Evolutionary conservation across 441 rosid genomes (phyloP).

Genomic region (Corymbia calophylla): DNA sequence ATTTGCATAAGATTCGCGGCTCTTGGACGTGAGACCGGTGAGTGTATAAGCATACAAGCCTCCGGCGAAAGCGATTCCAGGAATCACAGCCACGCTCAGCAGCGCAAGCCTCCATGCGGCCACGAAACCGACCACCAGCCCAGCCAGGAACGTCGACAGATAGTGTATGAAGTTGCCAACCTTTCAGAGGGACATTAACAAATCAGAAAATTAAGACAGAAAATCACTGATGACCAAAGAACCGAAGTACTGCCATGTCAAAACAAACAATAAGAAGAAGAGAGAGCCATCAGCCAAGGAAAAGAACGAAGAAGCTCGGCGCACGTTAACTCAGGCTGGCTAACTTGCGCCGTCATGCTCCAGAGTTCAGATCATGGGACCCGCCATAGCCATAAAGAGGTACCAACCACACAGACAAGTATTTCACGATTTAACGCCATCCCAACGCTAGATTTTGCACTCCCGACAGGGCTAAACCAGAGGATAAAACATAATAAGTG

Average conservation of each 20-base stretch:
- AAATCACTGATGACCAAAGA: background rate
- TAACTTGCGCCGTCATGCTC: constrained; percentile 32
- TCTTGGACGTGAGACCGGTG: constrained; percentile 94
- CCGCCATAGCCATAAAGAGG: constrained; percentile 17
- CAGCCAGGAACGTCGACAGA: constrained; percentile 92
- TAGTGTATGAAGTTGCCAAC: constrained; percentile 98
- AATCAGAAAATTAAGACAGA: background rate
- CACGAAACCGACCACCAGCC: constrained; percentile 96
- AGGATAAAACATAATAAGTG: background rate
- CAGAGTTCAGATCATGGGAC: constrained; percentile 18
- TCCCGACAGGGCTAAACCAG: background rate
- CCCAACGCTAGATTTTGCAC: constrained; percentile 16
- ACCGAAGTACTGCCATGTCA: background rate
- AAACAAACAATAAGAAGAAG: background rate
- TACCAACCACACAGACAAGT: constrained; percentile 13
- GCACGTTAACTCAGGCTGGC: constrained; percentile 19
- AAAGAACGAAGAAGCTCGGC: constrained; percentile 6
- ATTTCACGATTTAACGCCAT: constrained; percentile 8
- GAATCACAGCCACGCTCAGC: constrained; percentile 92
- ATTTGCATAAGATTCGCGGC: constrained; percentile 95
- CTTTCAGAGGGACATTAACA: constrained; percentile 21
- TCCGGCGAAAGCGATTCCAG: constrained; percentile 98
- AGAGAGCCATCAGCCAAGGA: background rate
- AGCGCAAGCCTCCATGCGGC: constrained; percentile 97
- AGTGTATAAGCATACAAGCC: constrained; percentile 96